Conservation (phyloP, 768 basidiomycete species). For the Cyclocybe aegerita region DNA sequence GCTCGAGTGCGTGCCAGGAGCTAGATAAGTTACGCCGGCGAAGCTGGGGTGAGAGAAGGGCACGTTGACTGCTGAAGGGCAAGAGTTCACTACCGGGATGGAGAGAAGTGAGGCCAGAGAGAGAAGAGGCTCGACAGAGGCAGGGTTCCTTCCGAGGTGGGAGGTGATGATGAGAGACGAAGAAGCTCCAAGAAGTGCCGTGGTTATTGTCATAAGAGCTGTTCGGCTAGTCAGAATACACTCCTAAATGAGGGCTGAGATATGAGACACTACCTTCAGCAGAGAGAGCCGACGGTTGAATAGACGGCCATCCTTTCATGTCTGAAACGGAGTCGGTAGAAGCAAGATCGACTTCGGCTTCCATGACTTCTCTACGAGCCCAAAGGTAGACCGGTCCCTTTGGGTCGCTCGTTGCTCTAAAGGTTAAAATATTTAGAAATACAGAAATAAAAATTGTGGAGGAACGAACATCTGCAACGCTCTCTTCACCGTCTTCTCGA, state of each 20-base stretch:
- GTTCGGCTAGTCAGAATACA: not conserved
- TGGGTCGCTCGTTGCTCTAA: slow-evolving; percentile 66
- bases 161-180: slow-evolving; percentile 67
- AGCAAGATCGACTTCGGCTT: slow-evolving; percentile 52
- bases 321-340: slow-evolving; percentile 28
- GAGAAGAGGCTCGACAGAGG: slow-evolving; percentile 44
- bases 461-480: slow-evolving; percentile 62
- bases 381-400: slow-evolving; percentile 76
- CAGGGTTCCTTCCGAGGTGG: slow-evolving; percentile 54
- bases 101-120: slow-evolving; percentile 49
- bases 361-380: slow-evolving; percentile 70
- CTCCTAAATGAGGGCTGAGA: not conserved
- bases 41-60: slow-evolving; percentile 58
- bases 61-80: slow-evolving; percentile 50
- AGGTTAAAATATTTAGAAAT: not conserved
- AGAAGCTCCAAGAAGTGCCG: slow-evolving; percentile 47
- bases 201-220: slow-evolving; percentile 41
- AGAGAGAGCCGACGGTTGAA: slow-evolving; percentile 51
- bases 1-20: slow-evolving; percentile 40
- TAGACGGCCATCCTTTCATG: slow-evolving; percentile 47
- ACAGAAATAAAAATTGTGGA: not conserved
- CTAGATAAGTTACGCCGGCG: slow-evolving; percentile 52
- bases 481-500: slow-evolving; percentile 50
- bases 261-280: slow-evolving; percentile 22
- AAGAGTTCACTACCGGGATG: slow-evolving; percentile 53